Evolutionary conservation across 306 rosid species (phyloP), one percentile per base, ranked within the genome.

Genomic region (Cajanus cajan): DNA sequence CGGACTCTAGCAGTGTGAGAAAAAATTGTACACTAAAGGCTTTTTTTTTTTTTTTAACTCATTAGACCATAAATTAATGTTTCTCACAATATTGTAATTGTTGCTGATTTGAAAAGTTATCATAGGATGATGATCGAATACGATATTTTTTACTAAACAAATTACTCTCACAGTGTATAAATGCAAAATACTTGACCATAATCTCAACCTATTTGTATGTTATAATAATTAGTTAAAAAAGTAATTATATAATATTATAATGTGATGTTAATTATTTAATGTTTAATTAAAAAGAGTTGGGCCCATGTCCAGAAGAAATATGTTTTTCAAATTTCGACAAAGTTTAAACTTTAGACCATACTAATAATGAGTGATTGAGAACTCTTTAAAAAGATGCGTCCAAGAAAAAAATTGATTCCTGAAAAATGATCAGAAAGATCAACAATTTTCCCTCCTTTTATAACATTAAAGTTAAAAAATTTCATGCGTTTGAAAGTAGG

Each of bases 281-380:
- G 61, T 54, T 54, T 54, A 21, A 21, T n/a, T n/a, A 21, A 21
- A 57, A 64, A 71, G 45, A 25, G 58, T 62, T 62, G 63, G 80
- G 74, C 15, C 79, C 84, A 80, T 51, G 7, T 54, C 33, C 24
- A 65, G 47, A 43, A 52, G 63, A 80, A 37, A 40, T 50, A 16
- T 31, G 59, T 65, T 80, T 40, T 41, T 25, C 19, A 41, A 73
- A 40, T 73, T 80, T 66, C 55, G 7, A 71, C 63, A 80, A 63
- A 73, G 84, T 73, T 63, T 64, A 51, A 52, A 63, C 79, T 63
- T 45, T 72, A 62, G 78, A 80, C 68, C 79, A 31, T 62, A 28
- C 48, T 75, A 73, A 64, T 65, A 73, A 73, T 74, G 61, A 31
- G 34, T 39, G 40, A 73, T 54, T 5, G 21, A 55, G 74, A 73